Conservation (phyloP, 1,139 yeast genomes). For the Geotrichum cucujoidarum region DNA sequence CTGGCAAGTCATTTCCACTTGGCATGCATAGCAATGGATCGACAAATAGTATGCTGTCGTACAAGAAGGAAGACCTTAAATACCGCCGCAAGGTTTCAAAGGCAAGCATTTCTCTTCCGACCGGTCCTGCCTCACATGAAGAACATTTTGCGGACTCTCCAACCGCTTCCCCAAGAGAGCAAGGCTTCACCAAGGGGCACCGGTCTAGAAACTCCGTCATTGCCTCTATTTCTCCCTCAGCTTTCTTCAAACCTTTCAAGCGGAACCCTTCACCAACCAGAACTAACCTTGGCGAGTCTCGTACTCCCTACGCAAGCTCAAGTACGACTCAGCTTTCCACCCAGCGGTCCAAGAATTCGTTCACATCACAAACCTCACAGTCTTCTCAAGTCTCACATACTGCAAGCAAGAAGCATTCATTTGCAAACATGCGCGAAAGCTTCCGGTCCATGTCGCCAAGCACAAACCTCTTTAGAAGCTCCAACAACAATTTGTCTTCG, state of each 20-base stretch:
- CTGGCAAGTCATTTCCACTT: not conserved
- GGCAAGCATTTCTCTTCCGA: constrained; percentile 28
- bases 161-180: not conserved
- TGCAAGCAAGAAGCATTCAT: not conserved
- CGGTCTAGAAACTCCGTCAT: constrained; percentile 13
- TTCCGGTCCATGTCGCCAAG: constrained; percentile 6
- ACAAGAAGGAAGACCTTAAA: constrained; percentile 24
- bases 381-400: not conserved
- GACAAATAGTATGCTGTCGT: constrained; percentile 19
- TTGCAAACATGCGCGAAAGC: constrained; percentile 5
- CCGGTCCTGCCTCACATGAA: constrained; percentile 23
- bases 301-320: not conserved
- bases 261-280: constrained; percentile 1
- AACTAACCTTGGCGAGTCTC: constrained; percentile 2
- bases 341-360: constrained; percentile 5
- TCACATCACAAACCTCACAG: not conserved
- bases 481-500: constrained; percentile 2
- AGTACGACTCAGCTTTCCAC: not conserved
- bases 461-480: constrained; percentile 4
- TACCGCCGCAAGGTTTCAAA: constrained; percentile 25
- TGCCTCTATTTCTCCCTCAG: constrained; percentile 15
- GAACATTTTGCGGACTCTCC: constrained; percentile 23
- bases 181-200: constrained; percentile 6
- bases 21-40: not conserved
- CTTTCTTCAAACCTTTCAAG: constrained; percentile 12